Evolutionary conservation across 495 filamentous ascomycete genomes (phyloP), one percentile per base, ranked within the genome.

Genomic region (Articulospora tetracladia): DNA sequence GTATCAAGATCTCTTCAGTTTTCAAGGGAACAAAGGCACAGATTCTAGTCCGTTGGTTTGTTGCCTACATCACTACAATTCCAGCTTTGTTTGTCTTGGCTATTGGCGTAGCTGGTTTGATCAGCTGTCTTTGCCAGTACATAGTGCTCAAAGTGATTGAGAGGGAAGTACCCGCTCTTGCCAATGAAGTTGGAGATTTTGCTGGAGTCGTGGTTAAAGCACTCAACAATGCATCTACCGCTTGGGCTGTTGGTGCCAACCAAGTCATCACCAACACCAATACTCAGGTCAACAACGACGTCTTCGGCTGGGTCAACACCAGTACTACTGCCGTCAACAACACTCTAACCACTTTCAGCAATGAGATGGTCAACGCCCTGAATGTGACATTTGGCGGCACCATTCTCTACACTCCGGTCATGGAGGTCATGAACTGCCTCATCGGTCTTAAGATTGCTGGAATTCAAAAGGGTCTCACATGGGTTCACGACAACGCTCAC

Each of bases 271-370:
- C 70, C 24, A 73, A 76, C 44, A 83, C 88, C 24, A 89, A 90
- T 73, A 70, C 70, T 23, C 82, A 90, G 23, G 82, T 98, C 69
- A 98, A 98, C 74, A 59, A 83, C 24, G 84, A 97, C 49, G 72
- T 98, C 46, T 85, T 97, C 60, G 89, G 92, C 59, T 96, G 93
- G 89, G 91, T 96, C 27, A 88, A 85, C 46, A 92, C 85, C 34
- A 88, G 85, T 12, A 97, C 93, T 0, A 74, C 72, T 3, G 88
- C 90, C 0, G 76, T 97, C 51, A 98, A 98, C 70, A 69, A 87
- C 59, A 98, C 94, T 0, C 83, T 98, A 24, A 93, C 91, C 63
- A 77, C 79, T 15, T 91, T 97, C 70, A 83, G 92, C 57, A 77
- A 88, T 28, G 79, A 87, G 56, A 92, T 92, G 70, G 83, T 79